Evolutionary conservation across 1,139 yeast species (phyloP).

Genomic region (Yamadazyma membranifaciens): DNA sequence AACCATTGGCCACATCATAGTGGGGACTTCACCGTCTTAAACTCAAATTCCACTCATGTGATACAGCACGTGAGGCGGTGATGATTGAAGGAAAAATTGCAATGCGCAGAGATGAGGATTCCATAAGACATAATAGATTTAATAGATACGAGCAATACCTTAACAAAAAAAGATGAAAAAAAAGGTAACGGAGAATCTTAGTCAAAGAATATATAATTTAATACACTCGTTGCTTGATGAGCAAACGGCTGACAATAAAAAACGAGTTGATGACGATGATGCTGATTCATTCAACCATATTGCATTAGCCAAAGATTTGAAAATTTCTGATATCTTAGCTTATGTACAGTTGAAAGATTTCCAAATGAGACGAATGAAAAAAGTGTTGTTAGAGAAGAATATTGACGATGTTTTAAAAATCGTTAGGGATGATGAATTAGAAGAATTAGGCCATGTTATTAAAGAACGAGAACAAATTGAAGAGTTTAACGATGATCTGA

Average conservation of each 20-base stretch:
- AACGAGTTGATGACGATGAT: conserved; percentile 20
- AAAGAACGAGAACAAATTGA: conserved; percentile 35
- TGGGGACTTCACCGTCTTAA: no score
- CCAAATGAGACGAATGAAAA: conserved; percentile 67
- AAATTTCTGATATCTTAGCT: conserved; percentile 47
- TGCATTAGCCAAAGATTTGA: conserved; percentile 62
- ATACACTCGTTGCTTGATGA: conserved; percentile 53
- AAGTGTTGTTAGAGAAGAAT: conserved; percentile 50
- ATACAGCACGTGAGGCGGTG: no score
- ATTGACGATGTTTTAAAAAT: conserved; percentile 54
- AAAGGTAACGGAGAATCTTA: conserved; percentile 35
- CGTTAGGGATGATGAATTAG: conserved; percentile 42
- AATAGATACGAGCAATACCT: background rate
- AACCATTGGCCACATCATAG: background rate
- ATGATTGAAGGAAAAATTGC: background rate
- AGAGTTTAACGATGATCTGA: conserved; percentile 45
- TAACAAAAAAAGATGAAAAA: conserved; percentile 8
- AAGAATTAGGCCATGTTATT: conserved; percentile 34
- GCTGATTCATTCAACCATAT: conserved; percentile 39
- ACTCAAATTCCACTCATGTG: no score
- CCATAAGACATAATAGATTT: background rate
- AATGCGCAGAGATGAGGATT: background rate
- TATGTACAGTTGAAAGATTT: conserved; percentile 62
- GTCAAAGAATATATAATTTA: conserved; percentile 49
- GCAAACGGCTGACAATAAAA: conserved; percentile 45